Evolutionary conservation across 1,139 yeast species (phyloP).

Genomic region (Tardiomyces blankii): DNA sequence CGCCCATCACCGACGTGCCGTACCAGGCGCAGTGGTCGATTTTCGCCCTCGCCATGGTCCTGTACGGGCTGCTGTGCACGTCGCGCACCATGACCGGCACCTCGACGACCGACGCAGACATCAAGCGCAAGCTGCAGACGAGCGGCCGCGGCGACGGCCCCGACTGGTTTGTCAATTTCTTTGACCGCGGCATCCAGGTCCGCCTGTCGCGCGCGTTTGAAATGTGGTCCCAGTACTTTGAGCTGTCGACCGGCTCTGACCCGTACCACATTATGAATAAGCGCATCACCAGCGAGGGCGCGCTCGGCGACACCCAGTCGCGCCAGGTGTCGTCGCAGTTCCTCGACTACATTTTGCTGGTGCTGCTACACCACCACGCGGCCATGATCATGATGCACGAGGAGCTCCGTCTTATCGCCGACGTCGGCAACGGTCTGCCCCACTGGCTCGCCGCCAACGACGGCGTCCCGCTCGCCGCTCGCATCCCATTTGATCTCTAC

Average conservation of each 20-base stretch:
- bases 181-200: slow-evolving; percentile 17
- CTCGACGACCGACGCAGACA: not conserved
- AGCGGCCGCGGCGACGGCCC: not conserved
- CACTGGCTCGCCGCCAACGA: slow-evolving; percentile 8
- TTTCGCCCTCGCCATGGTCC: slow-evolving; percentile 15
- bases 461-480: not conserved
- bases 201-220: slow-evolving; percentile 22
- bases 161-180: slow-evolving; percentile 1
- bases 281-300: slow-evolving; percentile 2
- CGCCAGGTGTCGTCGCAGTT: slow-evolving; percentile 1
- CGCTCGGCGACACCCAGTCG: slow-evolving; percentile 2
- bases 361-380: slow-evolving; percentile 19
- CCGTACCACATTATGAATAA: slow-evolving; percentile 5
- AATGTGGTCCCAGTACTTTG: slow-evolving; percentile 21
- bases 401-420: slow-evolving; percentile 16
- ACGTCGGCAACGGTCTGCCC: slow-evolving; percentile 12
- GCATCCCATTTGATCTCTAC: slow-evolving; percentile 8
- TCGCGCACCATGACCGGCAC: not conserved
- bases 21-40: slow-evolving; percentile 15
- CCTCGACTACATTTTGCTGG: slow-evolving; percentile 16
- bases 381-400: slow-evolving; percentile 19
- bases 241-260: slow-evolving; percentile 9
- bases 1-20: slow-evolving; percentile 1
- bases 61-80: slow-evolving; percentile 19
- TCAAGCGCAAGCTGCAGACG: not conserved